Base-by-base conservation (phyloP, 495 filamentous ascomycete genomes). In the Trichoderma reesei region DNA sequence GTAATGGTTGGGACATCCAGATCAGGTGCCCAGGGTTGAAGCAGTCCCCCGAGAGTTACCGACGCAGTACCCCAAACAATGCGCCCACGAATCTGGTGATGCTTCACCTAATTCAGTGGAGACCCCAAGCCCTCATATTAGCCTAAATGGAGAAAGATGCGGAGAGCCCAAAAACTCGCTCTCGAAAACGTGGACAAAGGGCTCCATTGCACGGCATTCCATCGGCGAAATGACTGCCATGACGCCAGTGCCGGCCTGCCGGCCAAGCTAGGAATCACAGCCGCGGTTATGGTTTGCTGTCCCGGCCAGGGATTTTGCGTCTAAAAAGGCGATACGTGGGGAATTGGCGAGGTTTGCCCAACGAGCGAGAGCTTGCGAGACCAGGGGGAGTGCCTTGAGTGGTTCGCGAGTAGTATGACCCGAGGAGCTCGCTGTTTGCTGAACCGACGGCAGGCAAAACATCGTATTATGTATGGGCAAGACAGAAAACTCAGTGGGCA, bases 101-200 rank as follows among this genome's bases (percentile, higher is more conserved):
- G 14, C 11, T 56, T 33, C 31, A 56, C 51, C 51, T 34, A 56
- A 56, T 56, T 33, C 20, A 56, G 51, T 56, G 51, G 51, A 56
- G 51, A 56, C 18, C 3, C 3, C 34, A 10, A 46, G 31, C 11
- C 51, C 34, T 18, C 2, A 34, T 11, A 56, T 18, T 34, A 56
- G 51, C 20, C 51, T 56, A 56, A 56, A 56, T 56, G 31, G 51
- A 33, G 20, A 56, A 56, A 39, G 26, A 33, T 56, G 51, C 51
- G 51, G 51, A 56, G 51, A 56, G 51, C 20, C 18, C 18, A 56
- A 7, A 1, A 16, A 18, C 44, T 7, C 9, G 44, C 16, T 5
- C 41, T 14, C 44, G 16, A 5, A 0, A 26, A 48, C 14, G n/a
- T 8, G 18, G 44, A 48, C 16, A 26, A 26, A 26, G 16, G 7